Conservation (phyloP, 1,284 basidiomycete species). For the Fomitopsis betulina region DNA sequence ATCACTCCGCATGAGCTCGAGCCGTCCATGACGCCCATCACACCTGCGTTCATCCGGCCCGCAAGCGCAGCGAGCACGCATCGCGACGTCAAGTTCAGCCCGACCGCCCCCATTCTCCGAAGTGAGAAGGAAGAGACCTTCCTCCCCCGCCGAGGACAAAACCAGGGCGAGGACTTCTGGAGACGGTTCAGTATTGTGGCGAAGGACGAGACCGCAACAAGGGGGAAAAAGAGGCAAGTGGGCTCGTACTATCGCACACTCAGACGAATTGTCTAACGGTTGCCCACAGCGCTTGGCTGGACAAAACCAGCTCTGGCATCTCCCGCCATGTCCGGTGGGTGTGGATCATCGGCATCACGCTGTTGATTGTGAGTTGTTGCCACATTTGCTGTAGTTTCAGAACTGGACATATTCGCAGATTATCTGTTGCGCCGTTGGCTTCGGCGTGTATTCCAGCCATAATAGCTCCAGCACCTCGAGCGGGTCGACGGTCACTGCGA, state of each 20-base stretch:
- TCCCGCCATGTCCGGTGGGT: conserved; percentile 59
- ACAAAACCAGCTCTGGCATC: conserved; percentile 50
- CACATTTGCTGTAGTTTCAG: background rate
- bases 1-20: conserved; percentile 64
- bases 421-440: conserved; percentile 47
- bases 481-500: conserved; percentile 49
- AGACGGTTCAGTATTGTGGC: conserved; percentile 79
- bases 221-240: conserved; percentile 48
- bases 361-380: conserved; percentile 44
- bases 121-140: conserved; percentile 64
- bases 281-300: conserved; percentile 54
- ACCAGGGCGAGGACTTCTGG: conserved; percentile 78
- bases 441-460: conserved; percentile 58
- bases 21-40: conserved; percentile 73
- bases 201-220: conserved; percentile 48
- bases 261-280: background rate
- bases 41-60: conserved; percentile 70
- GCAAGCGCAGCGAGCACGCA: conserved; percentile 35
- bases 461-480: conserved; percentile 30
- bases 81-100: conserved; percentile 45
- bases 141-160: conserved; percentile 49
- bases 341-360: conserved; percentile 57
- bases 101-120: conserved; percentile 54
- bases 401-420: conserved; percentile 26
- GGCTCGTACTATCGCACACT: background rate